Percentiles rank a stretch among this genome's conserved stretches.
These are phyloP conservation scores for Bothriochloa decipiens DNA, from an alignment of 176 grass and related monocot species.

Conservation along the genomic window DNA sequence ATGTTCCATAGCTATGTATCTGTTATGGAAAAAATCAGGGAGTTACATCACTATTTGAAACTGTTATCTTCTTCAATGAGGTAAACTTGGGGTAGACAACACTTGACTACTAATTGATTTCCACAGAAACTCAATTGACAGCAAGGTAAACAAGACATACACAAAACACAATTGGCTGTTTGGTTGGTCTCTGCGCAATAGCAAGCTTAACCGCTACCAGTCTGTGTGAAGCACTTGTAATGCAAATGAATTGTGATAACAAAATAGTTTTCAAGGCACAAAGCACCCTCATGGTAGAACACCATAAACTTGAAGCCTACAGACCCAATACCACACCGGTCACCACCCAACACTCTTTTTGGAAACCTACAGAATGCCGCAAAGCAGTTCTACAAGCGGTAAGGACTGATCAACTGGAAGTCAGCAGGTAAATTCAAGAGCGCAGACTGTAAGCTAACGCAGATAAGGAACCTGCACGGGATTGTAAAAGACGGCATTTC, in stretches of 20 bases:
- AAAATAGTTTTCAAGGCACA: background rate
- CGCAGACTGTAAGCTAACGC: background rate
- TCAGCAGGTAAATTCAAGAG: conserved; percentile 6
- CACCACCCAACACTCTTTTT: too few species aligned
- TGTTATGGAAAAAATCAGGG: background rate
- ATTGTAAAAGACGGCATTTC: conserved; percentile 88
- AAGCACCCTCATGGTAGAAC: background rate
- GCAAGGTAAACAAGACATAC: background rate
- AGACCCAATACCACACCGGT: background rate
- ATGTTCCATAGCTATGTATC: background rate
- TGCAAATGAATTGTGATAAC: conserved; percentile 16
- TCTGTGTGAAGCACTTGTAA: background rate
- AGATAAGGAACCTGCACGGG: conserved; percentile 67
- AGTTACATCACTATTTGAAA: conserved; percentile 5
- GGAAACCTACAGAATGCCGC: too few species aligned
- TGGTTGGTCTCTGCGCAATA: conserved; percentile 2
- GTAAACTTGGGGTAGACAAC: background rate
- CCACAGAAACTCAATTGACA: background rate
- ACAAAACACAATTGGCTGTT: too few species aligned
- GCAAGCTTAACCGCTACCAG: conserved; percentile 2
- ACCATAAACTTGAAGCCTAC: background rate
- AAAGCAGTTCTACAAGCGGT: too few species aligned
- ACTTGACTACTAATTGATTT: background rate
- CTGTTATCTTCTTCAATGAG: background rate
- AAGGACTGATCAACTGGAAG: background rate